Evolutionary conservation across 2,329 filamentous ascomycete genomes (phyloP).

Genomic region (Coniochaeta hoffmannii): DNA sequence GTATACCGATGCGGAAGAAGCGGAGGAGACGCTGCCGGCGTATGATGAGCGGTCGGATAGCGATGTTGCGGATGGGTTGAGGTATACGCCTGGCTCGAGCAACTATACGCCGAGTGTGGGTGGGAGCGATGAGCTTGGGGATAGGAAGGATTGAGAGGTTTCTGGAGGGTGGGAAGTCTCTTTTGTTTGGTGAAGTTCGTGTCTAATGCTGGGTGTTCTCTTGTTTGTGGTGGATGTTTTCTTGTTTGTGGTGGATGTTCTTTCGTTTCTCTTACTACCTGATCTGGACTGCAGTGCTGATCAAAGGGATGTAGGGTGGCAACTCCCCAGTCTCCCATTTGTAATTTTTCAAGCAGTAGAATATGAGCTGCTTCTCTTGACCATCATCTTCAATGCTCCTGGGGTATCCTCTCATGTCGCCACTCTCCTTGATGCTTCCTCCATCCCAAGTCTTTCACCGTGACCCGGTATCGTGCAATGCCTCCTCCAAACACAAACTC

Average conservation of each 20-base stretch:
- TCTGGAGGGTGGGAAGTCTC: background rate
- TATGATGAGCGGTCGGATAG: constrained; percentile 26
- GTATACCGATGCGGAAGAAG: constrained; percentile 15
- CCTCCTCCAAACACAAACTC: constrained; percentile 63
- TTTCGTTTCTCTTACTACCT: too few species aligned
- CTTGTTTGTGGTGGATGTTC: background rate
- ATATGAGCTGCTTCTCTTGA: too few species aligned
- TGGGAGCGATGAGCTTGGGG: constrained; percentile 13
- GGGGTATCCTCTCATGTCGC: too few species aligned
- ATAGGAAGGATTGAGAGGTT: constrained; percentile 14
- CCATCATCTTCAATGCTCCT: too few species aligned
- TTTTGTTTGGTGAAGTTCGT: background rate
- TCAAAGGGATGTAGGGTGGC: too few species aligned
- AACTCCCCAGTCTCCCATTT: too few species aligned
- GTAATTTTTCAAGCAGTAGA: too few species aligned
- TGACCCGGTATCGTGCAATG: too few species aligned
- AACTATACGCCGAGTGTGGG: constrained; percentile 6
- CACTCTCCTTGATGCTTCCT: too few species aligned
- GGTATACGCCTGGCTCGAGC: constrained; percentile 26
- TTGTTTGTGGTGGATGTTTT: background rate
- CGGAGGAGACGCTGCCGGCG: constrained; percentile 32
- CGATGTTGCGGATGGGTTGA: constrained; percentile 35
- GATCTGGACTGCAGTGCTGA: too few species aligned
- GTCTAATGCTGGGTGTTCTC: background rate
- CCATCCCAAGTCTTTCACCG: too few species aligned